Evolutionary conservation across 768 basidiomycete genomes (phyloP), one percentile per base, ranked within the genome.

Genomic region (Chalciporus pseudorubinellus): DNA sequence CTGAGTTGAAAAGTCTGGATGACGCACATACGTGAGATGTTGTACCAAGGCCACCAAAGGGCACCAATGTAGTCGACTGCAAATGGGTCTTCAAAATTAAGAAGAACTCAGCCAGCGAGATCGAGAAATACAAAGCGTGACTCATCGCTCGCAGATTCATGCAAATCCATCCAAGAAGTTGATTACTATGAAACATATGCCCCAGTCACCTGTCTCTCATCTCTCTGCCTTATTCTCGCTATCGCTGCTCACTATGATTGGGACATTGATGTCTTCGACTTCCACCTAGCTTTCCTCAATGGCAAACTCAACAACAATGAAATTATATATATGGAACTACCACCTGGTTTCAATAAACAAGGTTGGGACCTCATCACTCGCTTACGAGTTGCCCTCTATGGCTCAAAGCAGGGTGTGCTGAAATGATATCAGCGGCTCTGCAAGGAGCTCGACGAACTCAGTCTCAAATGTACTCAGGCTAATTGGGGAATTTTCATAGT

Each of bases 61-160:
- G 26, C 0, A 48, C 47, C 2, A 48, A 53, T 20, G 10, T 56
- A 9, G 6, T 56, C 2, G 56, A 64, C 2, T 59, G 57, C 10
- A 65, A 69, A n/a, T 78, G 73, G 73, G 73, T 78, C 16, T 80
- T 70, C 55, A 60, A 59, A 26, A 55, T 67, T 16, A 81, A 82
- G 59, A 49, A 60, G 33, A 71, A 77, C 46, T 55, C 62, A 1
- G 36, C 56, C 1, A 74, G 77, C 12, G 42, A 58, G 0, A 61
- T 77, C 22, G 48, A 55, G 3, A 59, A 64, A 6, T 49, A 59
- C 18, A 59, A 57, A 16, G 38, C 46, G 3, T 4, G 12, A 1
- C 21, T 48, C 4, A 3, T 48, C 4, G 19, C 26, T 2, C 6
- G n/a, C 6, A 24, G 24, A 13, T 44, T 44, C 16, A 44, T 18